Conservation (phyloP, 2,329 filamentous ascomycete species). For the Remersonia thermophila region DNA sequence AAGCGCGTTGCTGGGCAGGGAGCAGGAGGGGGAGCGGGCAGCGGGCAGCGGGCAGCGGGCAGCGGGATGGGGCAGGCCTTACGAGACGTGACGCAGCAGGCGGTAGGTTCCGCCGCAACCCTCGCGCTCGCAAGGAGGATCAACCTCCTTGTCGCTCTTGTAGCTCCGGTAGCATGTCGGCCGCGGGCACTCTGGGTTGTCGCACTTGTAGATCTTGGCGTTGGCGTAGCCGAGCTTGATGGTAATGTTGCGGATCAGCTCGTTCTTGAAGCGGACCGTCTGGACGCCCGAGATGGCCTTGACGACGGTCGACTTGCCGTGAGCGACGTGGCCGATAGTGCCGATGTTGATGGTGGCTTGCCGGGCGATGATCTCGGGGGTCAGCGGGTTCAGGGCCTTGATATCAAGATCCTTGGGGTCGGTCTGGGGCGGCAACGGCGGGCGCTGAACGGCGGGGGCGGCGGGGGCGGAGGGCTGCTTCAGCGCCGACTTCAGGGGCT, state of each 20-base stretch:
- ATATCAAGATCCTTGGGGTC: slow-evolving; percentile 84
- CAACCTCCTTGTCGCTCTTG: slow-evolving; percentile 98
- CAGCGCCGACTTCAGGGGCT: slow-evolving; percentile 70
- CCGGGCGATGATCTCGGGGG: slow-evolving; percentile 91
- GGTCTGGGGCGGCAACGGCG: slow-evolving; percentile 68
- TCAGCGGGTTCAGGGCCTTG: slow-evolving; percentile 66
- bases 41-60: no score
- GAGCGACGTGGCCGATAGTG: slow-evolving; percentile 95
- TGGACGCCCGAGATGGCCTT: slow-evolving; percentile 99
- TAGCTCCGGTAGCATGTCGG: slow-evolving; percentile 94
- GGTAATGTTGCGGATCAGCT: slow-evolving; percentile 96
- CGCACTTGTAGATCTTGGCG: slow-evolving; percentile 98
- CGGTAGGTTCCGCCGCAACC: slow-evolving; percentile 82
- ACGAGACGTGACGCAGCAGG: slow-evolving; percentile 85
- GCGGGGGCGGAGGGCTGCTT: slow-evolving; percentile 57
- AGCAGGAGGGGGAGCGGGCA: no score
- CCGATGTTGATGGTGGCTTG: slow-evolving; percentile 99
- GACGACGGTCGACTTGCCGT: slow-evolving; percentile 97
- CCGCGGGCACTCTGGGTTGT: slow-evolving; percentile 79
- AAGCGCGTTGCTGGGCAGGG: no score
- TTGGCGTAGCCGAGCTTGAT: slow-evolving; percentile 99
- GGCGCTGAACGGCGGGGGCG: slow-evolving; percentile 41
- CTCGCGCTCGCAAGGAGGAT: slow-evolving; percentile 88
- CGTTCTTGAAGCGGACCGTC: slow-evolving; percentile 99
- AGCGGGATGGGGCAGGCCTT: slow-evolving; percentile 33